Base-by-base conservation (phyloP, 257 asterid genomes). In the Lantana camara region DNA sequence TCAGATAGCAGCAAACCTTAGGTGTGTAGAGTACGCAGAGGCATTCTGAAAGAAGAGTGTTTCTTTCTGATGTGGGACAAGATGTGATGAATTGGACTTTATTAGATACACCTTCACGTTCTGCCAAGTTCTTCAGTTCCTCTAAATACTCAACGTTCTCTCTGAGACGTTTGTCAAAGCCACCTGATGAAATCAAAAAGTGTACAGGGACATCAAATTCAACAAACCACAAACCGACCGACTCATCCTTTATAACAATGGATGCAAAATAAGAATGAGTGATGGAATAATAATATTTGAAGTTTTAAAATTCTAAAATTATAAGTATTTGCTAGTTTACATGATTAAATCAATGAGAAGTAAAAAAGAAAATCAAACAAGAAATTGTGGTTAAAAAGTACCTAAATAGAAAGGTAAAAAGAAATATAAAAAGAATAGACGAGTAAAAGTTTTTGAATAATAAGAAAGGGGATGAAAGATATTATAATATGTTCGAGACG, bases 141-240 rank as follows among this genome's bases (percentile, higher is more conserved):
- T 80, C 89, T 59, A 94, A 73, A 70, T 94, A 94, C 69, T 90
- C 98, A 0, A 90, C 96, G 21, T 90, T 94, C 80, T 94, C 99
- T 66, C 87, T 78, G 17, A 94, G 88, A 55, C 96, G 96, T 56
- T 68, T 68, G 73, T 94, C 99, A 64, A 69, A 94, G 50, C 99
- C 99, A 73, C 99, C 99, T 94, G 79, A 27, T 3, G 2, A 1
- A 32, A 45, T 50, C 5, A 13, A 45, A 15, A 71, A 35, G 32
- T 35, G n/a, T 10, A 0, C 63, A 27, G 67, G 57, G 46, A 40
- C 23, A 9, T 7, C 29, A 21, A 32, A 14, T 49, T 10, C 34
- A 8, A 15, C 21, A 35, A 37, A 34, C 59, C 45, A 35, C 29
- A 52, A 22, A 53, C 15, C 34, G 45, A 37, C 45, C 11, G 3